Conservation (phyloP, 768 basidiomycete genomes). For the Tulasnella calospora region DNA sequence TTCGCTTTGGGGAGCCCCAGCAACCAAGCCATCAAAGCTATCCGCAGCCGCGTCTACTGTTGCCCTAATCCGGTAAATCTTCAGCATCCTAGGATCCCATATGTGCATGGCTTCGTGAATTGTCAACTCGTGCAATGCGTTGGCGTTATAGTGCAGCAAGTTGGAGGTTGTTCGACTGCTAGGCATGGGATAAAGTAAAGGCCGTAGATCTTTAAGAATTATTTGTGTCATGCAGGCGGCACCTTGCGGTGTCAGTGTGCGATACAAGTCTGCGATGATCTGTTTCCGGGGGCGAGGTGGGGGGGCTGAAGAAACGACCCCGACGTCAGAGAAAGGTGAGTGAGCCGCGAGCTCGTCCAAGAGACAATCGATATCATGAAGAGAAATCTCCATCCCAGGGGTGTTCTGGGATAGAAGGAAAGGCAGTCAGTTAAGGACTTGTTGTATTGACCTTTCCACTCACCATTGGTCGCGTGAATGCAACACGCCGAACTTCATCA, state of each 20-base stretch:
- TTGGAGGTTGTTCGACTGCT: slow-evolving; percentile 45
- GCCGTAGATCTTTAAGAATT: slow-evolving; percentile 80
- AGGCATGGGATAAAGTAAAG: slow-evolving; percentile 66
- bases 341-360: slow-evolving; percentile 69
- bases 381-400: slow-evolving; percentile 35
- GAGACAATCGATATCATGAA: slow-evolving; percentile 55
- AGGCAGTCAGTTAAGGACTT: not conserved
- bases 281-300: slow-evolving; percentile 35
- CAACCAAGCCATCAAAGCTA: slow-evolving; percentile 38
- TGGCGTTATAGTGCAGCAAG: slow-evolving; percentile 53
- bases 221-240: slow-evolving; percentile 75
- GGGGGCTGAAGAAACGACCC: not conserved
- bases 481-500: slow-evolving; percentile 50
- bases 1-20: slow-evolving; percentile 31
- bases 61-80: slow-evolving; percentile 52
- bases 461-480: slow-evolving; percentile 44
- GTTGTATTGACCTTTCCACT: slow-evolving; percentile 25
- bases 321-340: slow-evolving; percentile 53
- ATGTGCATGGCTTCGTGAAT: slow-evolving; percentile 59
- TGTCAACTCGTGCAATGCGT: slow-evolving; percentile 52
- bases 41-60: slow-evolving; percentile 54
- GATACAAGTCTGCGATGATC: slow-evolving; percentile 57
- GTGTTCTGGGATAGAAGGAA: slow-evolving; percentile 18
- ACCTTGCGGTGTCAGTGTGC: slow-evolving; percentile 55
- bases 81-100: slow-evolving; percentile 64